A percentile compares a stretch with the other conserved stretches of the same genome.
phyloP scores from a whole-genome alignment of 164 flowering plant genomes.

The Tetracentron sinense region DNA sequence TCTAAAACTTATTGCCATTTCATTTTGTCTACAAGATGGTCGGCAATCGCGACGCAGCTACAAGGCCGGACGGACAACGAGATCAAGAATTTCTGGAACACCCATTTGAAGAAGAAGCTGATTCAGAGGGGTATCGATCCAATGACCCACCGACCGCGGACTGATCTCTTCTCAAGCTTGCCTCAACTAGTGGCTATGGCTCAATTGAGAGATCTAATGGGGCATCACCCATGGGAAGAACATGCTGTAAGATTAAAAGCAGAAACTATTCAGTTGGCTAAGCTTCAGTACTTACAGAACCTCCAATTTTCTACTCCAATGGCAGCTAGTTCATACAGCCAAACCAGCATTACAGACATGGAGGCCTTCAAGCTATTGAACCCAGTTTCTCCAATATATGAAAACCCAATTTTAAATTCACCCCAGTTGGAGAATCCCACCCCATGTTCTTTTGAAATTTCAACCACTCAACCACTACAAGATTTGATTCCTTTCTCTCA shows the following conservation, averaged over 20 bases:
- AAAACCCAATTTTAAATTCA: conserved; percentile 15
- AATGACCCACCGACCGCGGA: conserved; percentile 51
- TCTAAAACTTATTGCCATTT: too few relatives aligned
- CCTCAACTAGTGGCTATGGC: conserved; percentile 41
- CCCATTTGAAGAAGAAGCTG: conserved; percentile 52
- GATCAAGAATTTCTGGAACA: conserved; percentile 58
- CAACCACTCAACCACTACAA: conserved; percentile 33
- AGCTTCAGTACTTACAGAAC: conserved; percentile 51
- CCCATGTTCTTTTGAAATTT: conserved; percentile 20
- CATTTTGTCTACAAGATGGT: conserved; percentile 29
- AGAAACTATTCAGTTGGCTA: conserved; percentile 22
- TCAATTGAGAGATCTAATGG: conserved; percentile 30
- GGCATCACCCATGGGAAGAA: conserved; percentile 18
- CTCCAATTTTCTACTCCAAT: conserved; percentile 44
- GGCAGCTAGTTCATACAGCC: conserved; percentile 12
- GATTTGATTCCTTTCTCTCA: conserved; percentile 24
- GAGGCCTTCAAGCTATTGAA: conserved; percentile 37
- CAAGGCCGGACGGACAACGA: conserved; percentile 58
- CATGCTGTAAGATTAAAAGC: conserved; percentile 17
- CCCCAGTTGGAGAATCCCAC: conserved; percentile 22
- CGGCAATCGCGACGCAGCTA: conserved; percentile 45
- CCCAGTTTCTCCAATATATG: conserved; percentile 27
- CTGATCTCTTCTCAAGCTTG: conserved; percentile 38
- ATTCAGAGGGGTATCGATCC: conserved; percentile 57
- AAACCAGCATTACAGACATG: conserved; percentile 29